Conservation (phyloP, 148 eudicot species). For the Cornus suecica region DNA sequence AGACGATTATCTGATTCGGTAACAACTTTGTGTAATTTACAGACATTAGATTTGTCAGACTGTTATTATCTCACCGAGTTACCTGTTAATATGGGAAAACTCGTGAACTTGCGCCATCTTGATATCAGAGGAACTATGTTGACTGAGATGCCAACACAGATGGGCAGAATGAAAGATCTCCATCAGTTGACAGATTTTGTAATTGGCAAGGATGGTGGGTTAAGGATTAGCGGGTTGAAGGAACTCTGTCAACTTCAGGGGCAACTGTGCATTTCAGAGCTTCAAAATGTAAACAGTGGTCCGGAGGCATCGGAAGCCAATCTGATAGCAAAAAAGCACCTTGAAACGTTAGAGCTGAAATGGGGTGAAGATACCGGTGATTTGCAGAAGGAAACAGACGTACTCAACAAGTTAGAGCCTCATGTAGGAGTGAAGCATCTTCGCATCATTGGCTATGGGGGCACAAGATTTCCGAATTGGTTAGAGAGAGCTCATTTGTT, state of each 20-base stretch:
- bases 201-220: too few relatives aligned
- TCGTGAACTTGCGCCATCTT: conserved; percentile 1
- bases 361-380: neutral
- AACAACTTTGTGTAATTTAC: neutral
- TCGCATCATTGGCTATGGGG: neutral
- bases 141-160: conserved; percentile 3
- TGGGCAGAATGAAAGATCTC: neutral
- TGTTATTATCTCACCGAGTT: neutral
- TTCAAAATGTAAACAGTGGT: too few relatives aligned
- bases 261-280: too few relatives aligned
- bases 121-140: neutral
- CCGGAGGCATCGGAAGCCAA: conserved; percentile 11
- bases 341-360: neutral
- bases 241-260: too few relatives aligned
- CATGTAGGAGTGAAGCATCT: conserved; percentile 5
- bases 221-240: neutral
- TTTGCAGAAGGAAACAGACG: neutral
- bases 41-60: neutral
- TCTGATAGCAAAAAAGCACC: conserved; percentile 1
- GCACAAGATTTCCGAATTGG: conserved; percentile 6
- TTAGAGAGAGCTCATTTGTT: neutral
- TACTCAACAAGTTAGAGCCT: conserved; percentile 6
- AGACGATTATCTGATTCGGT: neutral
- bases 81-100: neutral
- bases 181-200: neutral